Evolutionary conservation across 129 eudicot species (phyloP), one percentile per base, ranked within the genome.

Genomic region (Arctium minus): DNA sequence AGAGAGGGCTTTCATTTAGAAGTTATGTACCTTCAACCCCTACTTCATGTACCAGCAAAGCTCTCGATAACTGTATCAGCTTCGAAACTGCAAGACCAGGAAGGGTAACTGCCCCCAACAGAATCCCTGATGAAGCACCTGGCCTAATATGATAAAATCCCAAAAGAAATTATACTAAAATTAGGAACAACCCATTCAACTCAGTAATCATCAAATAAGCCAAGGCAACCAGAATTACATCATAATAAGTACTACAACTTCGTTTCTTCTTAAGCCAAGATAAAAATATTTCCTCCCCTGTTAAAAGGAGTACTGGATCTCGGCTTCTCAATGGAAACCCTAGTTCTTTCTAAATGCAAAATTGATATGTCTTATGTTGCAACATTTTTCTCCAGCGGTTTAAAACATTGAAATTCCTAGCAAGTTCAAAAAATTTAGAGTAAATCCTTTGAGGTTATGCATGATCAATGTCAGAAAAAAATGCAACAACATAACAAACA

Each of bases 71-170:
- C 79, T 93, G 94, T 76, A 93, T 89, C 82, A 96, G 81, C 88
- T 82, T 93, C 11, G 99, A 91, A 70, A 93, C 27, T 74, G 89
- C 83, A 40, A 96, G 86, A 69, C 97, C 91, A 0, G 99, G 99
- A 68, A 96, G 84, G 37, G 99, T 93, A 50, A 93, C 91, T 0
- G 98, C 92, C 33, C 98, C 99, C 78, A 96, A 48, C 56, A 93
- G 81, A 80, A 93, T 86, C 78, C 99, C 99, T 6, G 99, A 91
- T 6, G 98, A 93, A 64, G 91, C 97, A 75, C 97, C 99, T 50
- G 92, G 97, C 91, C 99, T 96, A 37, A 78, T 35, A 81, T 39
- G 15, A 77, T 53, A 69, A 22, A 67, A 77, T 69, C 62, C 62
- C 53, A 7, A 9, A 6, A n/a, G 38, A 5, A 73, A 73, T 81